These are phyloP conservation scores for Ceriops decandra DNA, from an alignment of 345 rosid species.

Conservation along the genomic window DNA sequence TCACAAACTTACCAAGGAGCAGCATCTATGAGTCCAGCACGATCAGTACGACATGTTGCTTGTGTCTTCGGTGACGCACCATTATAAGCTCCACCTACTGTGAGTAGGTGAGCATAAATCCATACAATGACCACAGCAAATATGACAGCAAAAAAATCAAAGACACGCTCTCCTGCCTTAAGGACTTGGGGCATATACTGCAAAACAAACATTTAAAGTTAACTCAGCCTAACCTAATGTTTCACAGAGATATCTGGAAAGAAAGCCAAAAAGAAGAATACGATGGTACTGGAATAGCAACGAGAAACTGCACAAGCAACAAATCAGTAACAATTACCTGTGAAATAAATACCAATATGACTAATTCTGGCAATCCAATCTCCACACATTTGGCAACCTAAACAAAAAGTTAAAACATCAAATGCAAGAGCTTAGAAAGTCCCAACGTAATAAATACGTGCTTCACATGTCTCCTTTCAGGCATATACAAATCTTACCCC, in stretches of 20 bases:
- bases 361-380: conserved; percentile 88
- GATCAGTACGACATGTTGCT: conserved; percentile 81
- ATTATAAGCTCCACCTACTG: conserved; percentile 93
- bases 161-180: conserved; percentile 45
- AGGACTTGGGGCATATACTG: conserved; percentile 84
- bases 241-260: neutral
- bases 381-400: conserved; percentile 97
- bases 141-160: conserved; percentile 79
- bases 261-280: neutral
- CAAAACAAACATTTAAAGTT: conserved; percentile 24
- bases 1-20: conserved; percentile 73
- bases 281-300: neutral
- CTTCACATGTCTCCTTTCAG: neutral
- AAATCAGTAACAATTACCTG: conserved; percentile 46
- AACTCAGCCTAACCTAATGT: conserved; percentile 2
- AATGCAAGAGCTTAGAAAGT: neutral
- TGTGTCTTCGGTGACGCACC: conserved; percentile 58
- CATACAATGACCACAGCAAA: conserved; percentile 75
- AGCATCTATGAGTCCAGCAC: conserved; percentile 77
- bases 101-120: conserved; percentile 86
- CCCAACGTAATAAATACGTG: neutral
- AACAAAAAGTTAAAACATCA: neutral
- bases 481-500: conserved; percentile 57
- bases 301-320: neutral
- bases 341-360: conserved; percentile 67